These are phyloP conservation scores for Penicillium sp. DNA, from an alignment of 2,329 filamentous ascomycete genomes.

Conservation along the genomic window DNA sequence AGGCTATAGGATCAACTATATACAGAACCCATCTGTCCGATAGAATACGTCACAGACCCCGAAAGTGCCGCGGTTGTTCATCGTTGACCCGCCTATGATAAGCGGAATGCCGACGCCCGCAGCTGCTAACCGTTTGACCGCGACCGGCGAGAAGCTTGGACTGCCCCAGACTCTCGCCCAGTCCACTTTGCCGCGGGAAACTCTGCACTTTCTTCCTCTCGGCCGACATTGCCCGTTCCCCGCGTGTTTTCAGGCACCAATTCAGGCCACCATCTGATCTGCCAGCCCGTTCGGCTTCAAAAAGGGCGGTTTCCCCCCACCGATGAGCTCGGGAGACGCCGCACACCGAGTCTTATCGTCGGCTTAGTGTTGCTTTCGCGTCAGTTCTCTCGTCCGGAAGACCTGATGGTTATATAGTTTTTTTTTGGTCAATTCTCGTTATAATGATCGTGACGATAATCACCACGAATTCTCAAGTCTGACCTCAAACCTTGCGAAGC, in stretches of 20 bases:
- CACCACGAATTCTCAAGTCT: slow-evolving; percentile 10
- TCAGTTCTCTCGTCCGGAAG: slow-evolving; percentile 11
- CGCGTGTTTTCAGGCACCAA: slow-evolving; percentile 1
- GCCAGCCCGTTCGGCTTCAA: not conserved
- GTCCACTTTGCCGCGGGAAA: slow-evolving; percentile 26
- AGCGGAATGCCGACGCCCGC: not conserved
- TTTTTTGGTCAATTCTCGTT: not conserved
- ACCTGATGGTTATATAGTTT: slow-evolving; percentile 17
- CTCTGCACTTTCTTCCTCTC: slow-evolving; percentile 17
- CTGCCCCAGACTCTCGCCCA: not conserved
- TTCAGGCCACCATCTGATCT: not conserved
- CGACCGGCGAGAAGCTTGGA: not conserved
- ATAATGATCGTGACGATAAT: slow-evolving; percentile 2
- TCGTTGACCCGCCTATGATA: slow-evolving; percentile 12
- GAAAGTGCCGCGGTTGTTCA: slow-evolving; percentile 23
- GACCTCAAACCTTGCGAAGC: not conserved
- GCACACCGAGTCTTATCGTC: slow-evolving; percentile 19
- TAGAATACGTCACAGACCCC: slow-evolving; percentile 24
- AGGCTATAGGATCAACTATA: slow-evolving; percentile 13
- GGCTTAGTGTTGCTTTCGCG: slow-evolving; percentile 6
- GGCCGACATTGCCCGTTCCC: slow-evolving; percentile 25
- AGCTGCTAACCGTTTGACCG: slow-evolving; percentile 1
- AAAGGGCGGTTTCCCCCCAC: slow-evolving; percentile 2
- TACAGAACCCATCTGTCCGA: slow-evolving; percentile 24
- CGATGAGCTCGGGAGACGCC: slow-evolving; percentile 20